These are phyloP conservation scores for Mallotus nudiflorus DNA, from an alignment of 345 rosid species.

Conservation along the genomic window DNA sequence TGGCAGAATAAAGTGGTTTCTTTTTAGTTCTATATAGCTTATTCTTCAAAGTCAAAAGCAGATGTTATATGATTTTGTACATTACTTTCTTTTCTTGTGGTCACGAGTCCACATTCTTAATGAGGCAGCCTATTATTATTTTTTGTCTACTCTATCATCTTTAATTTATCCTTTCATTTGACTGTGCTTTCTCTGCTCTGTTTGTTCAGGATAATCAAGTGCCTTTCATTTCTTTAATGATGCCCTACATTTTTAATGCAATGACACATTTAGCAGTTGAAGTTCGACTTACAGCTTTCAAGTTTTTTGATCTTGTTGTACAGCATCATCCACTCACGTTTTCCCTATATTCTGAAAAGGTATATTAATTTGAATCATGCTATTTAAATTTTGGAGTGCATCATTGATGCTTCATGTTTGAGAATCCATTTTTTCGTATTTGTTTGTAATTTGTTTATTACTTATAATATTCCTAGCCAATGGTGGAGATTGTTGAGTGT, in stretches of 20 bases:
- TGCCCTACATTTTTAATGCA: slow-evolving; percentile 72
- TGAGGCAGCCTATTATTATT: not conserved
- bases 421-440: not conserved
- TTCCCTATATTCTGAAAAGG: slow-evolving; percentile 74
- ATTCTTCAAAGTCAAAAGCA: not conserved
- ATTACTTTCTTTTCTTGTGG: not conserved
- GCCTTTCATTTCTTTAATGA: slow-evolving; percentile 60
- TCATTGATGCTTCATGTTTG: not conserved
- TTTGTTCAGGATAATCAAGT: slow-evolving; percentile 72
- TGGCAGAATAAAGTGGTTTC: not conserved
- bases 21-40: not conserved
- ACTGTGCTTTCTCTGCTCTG: slow-evolving; percentile 27
- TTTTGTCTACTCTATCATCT: slow-evolving; percentile 9
- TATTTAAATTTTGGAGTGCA: not conserved
- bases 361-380: slow-evolving; percentile 23
- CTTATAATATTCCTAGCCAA: not conserved
- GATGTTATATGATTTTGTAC: not conserved
- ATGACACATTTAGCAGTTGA: slow-evolving; percentile 76
- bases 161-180: slow-evolving; percentile 14
- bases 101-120: not conserved
- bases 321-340: slow-evolving; percentile 64
- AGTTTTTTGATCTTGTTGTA: slow-evolving; percentile 64
- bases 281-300: slow-evolving; percentile 90
- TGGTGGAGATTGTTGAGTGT: not conserved
- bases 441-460: not conserved